Evolutionary conservation across 1,284 basidiomycete genomes (phyloP).

Genomic region (Neotropicomus parvogracilis): DNA sequence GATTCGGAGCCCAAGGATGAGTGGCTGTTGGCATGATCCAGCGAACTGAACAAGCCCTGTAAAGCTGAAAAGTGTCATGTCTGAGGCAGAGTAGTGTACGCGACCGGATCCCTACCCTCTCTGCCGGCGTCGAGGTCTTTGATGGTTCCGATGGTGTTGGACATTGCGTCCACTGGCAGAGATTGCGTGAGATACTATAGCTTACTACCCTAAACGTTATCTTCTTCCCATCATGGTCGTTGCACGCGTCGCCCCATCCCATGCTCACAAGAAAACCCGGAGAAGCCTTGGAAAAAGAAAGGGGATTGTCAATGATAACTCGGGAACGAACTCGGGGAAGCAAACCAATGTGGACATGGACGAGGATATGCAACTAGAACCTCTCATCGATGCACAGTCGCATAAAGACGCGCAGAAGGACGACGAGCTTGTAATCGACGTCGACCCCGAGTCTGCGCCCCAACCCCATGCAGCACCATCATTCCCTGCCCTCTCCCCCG

Average conservation of each 20-base stretch:
- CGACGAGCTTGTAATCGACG: slow-evolving; percentile 64
- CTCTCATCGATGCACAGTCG: slow-evolving; percentile 5
- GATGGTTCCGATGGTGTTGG: slow-evolving; percentile 13
- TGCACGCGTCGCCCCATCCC: slow-evolving; percentile 38
- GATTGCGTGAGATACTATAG: slow-evolving; percentile 19
- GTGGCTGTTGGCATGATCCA: slow-evolving; percentile 37
- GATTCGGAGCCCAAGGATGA: slow-evolving; percentile 33
- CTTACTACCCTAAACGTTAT: slow-evolving; percentile 1
- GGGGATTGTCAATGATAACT: slow-evolving; percentile 20
- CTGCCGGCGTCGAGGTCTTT: slow-evolving; percentile 20
- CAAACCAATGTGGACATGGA: slow-evolving; percentile 26
- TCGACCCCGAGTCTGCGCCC: slow-evolving; percentile 40
- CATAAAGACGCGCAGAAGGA: slow-evolving; percentile 35
- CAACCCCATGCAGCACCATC: slow-evolving; percentile 50
- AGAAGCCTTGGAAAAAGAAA: slow-evolving; percentile 52
- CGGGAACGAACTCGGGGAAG: slow-evolving; percentile 7
- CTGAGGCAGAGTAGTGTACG: slow-evolving; percentile 6
- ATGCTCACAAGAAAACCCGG: slow-evolving; percentile 49
- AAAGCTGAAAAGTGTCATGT: slow-evolving; percentile 39
- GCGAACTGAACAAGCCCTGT: slow-evolving; percentile 48
- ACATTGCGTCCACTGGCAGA: too few relatives aligned
- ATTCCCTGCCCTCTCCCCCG: slow-evolving; percentile 62
- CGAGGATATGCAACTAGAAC: slow-evolving; percentile 36
- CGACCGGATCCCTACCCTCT: slow-evolving; percentile 23
- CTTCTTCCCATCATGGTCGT: slow-evolving; percentile 51